These are phyloP conservation scores for Dichotomopilus funicola DNA, from an alignment of 2,329 filamentous ascomycete genomes.

Conservation along the genomic window DNA sequence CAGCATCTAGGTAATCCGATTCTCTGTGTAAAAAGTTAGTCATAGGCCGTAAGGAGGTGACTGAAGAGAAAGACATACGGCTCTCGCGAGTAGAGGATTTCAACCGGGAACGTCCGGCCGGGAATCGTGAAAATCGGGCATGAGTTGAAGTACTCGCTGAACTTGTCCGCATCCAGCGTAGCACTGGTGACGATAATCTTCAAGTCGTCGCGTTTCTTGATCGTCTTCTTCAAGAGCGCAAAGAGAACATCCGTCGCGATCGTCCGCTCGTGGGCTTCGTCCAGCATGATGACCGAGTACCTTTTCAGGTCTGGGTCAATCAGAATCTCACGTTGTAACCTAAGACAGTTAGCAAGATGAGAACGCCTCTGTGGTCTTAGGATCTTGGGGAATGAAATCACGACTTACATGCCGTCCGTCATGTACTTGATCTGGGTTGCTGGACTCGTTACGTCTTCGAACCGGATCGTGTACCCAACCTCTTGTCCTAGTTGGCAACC, in stretches of 20 bases:
- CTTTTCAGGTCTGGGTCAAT: slow-evolving; percentile 81
- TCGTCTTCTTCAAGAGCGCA: slow-evolving; percentile 85
- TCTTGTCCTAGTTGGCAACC: slow-evolving; percentile 85
- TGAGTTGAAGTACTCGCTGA: slow-evolving; percentile 90
- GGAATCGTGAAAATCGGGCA: slow-evolving; percentile 97
- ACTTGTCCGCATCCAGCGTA: slow-evolving; percentile 94
- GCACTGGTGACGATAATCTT: slow-evolving; percentile 96
- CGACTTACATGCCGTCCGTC: slow-evolving; percentile 79
- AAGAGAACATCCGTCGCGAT: slow-evolving; percentile 95
- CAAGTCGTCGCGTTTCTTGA: slow-evolving; percentile 77
- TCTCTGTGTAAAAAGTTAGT: slow-evolving; percentile 40
- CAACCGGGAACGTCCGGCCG: slow-evolving; percentile 89
- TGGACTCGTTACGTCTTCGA: slow-evolving; percentile 86
- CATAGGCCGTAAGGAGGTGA: background rate
- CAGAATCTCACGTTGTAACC: slow-evolving; percentile 83
- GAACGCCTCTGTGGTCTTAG: too few species aligned
- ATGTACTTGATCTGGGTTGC: slow-evolving; percentile 97
- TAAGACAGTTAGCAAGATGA: slow-evolving; percentile 2
- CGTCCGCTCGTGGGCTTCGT: slow-evolving; percentile 95
- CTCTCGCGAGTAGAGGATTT: slow-evolving; percentile 90
- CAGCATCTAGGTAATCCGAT: slow-evolving; percentile 89
- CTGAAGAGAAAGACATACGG: slow-evolving; percentile 37
- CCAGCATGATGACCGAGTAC: slow-evolving; percentile 96
- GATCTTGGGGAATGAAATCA: background rate
- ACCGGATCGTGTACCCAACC: slow-evolving; percentile 95